Percentiles rank a stretch among this genome's conserved stretches.
phyloP scores from a whole-genome alignment of 2,329 filamentous ascomycete genomes.

The Fusarium tuaranense region DNA sequence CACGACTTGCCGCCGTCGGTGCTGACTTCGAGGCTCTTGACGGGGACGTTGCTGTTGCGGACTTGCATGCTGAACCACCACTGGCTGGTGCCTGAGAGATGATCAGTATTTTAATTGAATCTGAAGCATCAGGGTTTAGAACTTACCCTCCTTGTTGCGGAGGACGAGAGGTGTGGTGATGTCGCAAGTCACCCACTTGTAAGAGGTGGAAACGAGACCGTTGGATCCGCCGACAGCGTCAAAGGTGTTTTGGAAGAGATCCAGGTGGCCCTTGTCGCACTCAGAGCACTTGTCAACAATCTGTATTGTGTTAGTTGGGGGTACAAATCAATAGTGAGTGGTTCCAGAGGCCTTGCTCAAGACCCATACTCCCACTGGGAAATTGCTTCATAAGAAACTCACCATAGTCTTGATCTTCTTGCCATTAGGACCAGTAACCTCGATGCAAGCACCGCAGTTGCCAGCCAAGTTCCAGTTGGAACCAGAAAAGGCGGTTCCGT shows the following conservation, averaged over 20 bases:
- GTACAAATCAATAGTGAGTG: too few relatives aligned
- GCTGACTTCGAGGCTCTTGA: slow-evolving; percentile 69
- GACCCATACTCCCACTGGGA: background rate
- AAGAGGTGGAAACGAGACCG: slow-evolving; percentile 46
- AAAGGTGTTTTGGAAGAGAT: slow-evolving; percentile 59
- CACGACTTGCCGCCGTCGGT: slow-evolving; percentile 70
- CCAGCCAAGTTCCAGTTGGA: slow-evolving; percentile 66
- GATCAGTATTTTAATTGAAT: background rate
- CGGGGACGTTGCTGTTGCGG: slow-evolving; percentile 69
- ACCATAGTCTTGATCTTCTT: slow-evolving; percentile 72
- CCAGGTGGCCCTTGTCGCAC: slow-evolving; percentile 55
- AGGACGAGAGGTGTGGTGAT: slow-evolving; percentile 56
- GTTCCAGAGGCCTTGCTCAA: background rate
- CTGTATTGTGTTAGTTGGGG: slow-evolving; percentile 34
- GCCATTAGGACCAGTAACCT: slow-evolving; percentile 68
- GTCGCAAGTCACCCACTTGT: slow-evolving; percentile 54
- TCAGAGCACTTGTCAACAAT: slow-evolving; percentile 60
- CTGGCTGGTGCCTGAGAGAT: slow-evolving; percentile 23
- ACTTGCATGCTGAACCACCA: slow-evolving; percentile 66
- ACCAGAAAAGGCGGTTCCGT: slow-evolving; percentile 71
- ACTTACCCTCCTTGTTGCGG: slow-evolving; percentile 57
- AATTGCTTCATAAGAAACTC: slow-evolving; percentile 32
- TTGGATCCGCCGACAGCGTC: slow-evolving; percentile 49
- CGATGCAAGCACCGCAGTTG: slow-evolving; percentile 72
- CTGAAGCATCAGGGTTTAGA: too few relatives aligned